phyloP scores from a whole-genome alignment of 75 land plant genomes.

The Picea glauca region DNA sequence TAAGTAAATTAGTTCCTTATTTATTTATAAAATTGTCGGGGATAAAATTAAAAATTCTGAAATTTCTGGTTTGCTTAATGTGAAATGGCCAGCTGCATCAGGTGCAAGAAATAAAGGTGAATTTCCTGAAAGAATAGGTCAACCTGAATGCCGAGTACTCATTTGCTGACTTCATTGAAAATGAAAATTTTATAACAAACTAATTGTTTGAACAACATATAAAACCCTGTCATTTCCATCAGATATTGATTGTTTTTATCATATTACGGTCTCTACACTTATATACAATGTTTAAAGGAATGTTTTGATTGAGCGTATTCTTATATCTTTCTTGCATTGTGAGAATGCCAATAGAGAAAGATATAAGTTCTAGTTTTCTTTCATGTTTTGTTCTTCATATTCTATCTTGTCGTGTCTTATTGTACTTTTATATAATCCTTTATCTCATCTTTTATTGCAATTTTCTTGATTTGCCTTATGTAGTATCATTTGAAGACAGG shows the following conservation, averaged over 20 bases:
- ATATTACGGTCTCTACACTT: neutral
- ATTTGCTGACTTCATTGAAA: neutral
- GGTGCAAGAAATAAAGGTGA: constrained; percentile 63
- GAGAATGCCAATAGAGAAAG: neutral
- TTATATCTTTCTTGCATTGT: neutral
- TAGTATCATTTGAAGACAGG: constrained; percentile 88
- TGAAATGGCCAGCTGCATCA: constrained; percentile 44
- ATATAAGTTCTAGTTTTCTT: neutral
- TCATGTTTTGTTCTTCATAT: no score
- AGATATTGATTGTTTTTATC: neutral
- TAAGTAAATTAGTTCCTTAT: no score
- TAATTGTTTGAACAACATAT: neutral
- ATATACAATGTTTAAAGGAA: neutral
- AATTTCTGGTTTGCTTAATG: neutral
- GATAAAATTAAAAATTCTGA: neutral
- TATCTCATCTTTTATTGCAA: neutral
- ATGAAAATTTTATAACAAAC: neutral
- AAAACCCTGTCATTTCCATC: neutral
- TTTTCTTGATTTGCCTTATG: constrained; percentile 5
- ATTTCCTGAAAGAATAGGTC: constrained; percentile 78
- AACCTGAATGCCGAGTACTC: constrained; percentile 85
- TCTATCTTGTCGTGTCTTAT: no score
- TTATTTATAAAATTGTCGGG: no score
- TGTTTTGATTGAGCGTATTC: neutral
- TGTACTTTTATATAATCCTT: constrained; percentile 16